Percentiles rank a stretch among this genome's conserved stretches.
These are phyloP conservation scores for Endoconidiophora polonica DNA, from an alignment of 2,329 filamentous ascomycete species.

Conservation along the genomic window DNA sequence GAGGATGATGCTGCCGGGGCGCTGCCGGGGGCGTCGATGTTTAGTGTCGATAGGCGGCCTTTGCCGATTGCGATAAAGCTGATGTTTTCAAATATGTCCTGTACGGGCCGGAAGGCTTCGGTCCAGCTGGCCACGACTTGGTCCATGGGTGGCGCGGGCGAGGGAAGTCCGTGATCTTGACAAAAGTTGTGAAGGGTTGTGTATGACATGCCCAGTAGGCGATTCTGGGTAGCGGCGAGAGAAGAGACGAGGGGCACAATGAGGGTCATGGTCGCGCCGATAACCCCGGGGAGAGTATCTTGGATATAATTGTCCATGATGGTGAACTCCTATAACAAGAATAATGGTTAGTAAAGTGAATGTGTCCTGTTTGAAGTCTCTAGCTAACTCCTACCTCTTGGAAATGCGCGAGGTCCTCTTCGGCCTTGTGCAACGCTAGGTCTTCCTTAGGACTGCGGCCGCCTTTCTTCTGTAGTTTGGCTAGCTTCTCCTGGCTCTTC, in stretches of 20 bases:
- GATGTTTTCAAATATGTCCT: slow-evolving; percentile 50
- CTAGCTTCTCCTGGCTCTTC: slow-evolving; percentile 53
- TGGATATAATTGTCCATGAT: slow-evolving; percentile 59
- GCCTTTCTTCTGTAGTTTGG: slow-evolving; percentile 52
- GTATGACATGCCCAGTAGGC: slow-evolving; percentile 61
- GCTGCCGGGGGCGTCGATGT: slow-evolving; percentile 4
- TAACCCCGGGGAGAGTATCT: slow-evolving; percentile 52
- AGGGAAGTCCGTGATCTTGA: slow-evolving; percentile 49
- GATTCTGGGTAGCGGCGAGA: slow-evolving; percentile 63
- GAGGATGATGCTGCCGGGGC: slow-evolving; percentile 7
- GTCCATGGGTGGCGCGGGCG: slow-evolving; percentile 55
- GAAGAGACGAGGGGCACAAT: slow-evolving; percentile 53
- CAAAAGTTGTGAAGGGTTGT: slow-evolving; percentile 61
- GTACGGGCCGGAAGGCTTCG: slow-evolving; percentile 42
- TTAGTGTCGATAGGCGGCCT: slow-evolving; percentile 29
- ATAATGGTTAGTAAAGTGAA: neutral
- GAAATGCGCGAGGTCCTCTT: slow-evolving; percentile 49
- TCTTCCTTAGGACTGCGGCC: slow-evolving; percentile 60
- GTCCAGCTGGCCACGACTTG: slow-evolving; percentile 54
- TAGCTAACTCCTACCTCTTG: slow-evolving; percentile 35
- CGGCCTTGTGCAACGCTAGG: slow-evolving; percentile 49
- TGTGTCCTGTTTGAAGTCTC: neutral
- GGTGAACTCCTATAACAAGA: slow-evolving; percentile 43
- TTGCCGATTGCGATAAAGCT: slow-evolving; percentile 49
- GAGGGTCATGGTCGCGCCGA: slow-evolving; percentile 54